Evolutionary conservation across 1,284 basidiomycete species (phyloP).

Genomic region (Butyriboletus appendiculatus): DNA sequence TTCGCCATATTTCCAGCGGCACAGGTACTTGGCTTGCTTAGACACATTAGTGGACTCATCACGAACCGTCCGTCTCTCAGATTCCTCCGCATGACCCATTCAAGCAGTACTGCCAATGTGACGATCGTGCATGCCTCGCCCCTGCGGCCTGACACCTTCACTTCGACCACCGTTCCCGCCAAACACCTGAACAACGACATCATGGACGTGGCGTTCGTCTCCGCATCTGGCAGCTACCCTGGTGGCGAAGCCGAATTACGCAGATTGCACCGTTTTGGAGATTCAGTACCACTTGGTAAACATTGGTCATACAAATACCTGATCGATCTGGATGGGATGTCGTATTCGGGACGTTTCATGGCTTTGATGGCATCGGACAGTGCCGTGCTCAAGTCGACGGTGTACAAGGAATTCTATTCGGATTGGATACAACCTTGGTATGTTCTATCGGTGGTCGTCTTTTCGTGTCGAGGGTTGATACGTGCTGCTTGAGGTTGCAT

Average conservation of each 20-base stretch:
- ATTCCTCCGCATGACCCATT: conserved; percentile 79
- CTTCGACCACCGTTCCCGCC: conserved; percentile 63
- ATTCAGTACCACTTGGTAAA: conserved; percentile 77
- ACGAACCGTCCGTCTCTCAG: conserved; percentile 37
- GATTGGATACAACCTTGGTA: conserved; percentile 86
- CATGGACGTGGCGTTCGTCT: conserved; percentile 90
- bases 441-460: conserved; percentile 26
- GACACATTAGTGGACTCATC: not conserved
- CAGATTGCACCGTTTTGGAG: conserved; percentile 71
- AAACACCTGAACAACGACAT: conserved; percentile 73
- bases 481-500: conserved; percentile 68
- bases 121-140: conserved; percentile 81
- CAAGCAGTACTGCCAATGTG: conserved; percentile 53
- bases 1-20: conserved; percentile 83
- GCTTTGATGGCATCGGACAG: conserved; percentile 86
- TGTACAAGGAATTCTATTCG: conserved; percentile 88
- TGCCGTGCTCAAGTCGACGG: conserved; percentile 85
- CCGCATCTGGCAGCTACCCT: conserved; percentile 74
- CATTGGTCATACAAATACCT: conserved; percentile 95
- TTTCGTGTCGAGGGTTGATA: not conserved
- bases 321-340: conserved; percentile 91
- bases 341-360: conserved; percentile 90
- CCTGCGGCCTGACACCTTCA: conserved; percentile 56
- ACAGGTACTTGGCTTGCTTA: conserved; percentile 54
- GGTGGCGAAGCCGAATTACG: conserved; percentile 78